A percentile compares a stretch with the other conserved stretches of the same genome.
Conservation (phyloP, 2,329 filamentous ascomycete species). For the Penicillium vulpinum region DNA sequence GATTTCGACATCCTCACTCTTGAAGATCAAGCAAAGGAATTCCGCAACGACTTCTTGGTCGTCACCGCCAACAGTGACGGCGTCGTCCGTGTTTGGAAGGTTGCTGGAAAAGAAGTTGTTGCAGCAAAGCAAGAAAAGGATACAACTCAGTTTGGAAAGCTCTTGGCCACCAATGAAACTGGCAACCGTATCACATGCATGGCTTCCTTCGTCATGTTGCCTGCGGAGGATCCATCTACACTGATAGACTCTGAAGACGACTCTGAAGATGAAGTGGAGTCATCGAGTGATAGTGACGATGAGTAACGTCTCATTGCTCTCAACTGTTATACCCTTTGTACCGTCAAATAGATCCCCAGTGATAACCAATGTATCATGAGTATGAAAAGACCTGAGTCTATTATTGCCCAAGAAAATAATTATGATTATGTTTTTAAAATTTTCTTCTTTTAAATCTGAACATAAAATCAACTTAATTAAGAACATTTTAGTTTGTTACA, state of each 20-base stretch:
- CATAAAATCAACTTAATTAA: not conserved
- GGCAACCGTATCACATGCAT: conserved; percentile 88
- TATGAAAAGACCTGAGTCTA: conserved; percentile 2
- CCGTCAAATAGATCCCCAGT: conserved; percentile 13
- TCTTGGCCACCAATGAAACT: conserved; percentile 79
- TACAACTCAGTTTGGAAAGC: conserved; percentile 57
- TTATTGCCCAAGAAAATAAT: not conserved
- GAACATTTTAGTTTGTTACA: not conserved
- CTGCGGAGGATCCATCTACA: conserved; percentile 54
- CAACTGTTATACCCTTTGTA: conserved; percentile 28
- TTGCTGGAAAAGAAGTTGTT: conserved; percentile 44
- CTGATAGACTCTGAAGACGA: conserved; percentile 58
- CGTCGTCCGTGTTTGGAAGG: conserved; percentile 72
- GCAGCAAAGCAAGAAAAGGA: conserved; percentile 17
- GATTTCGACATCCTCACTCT: conserved; percentile 71
- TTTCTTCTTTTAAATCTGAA: not conserved
- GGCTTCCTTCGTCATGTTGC: conserved; percentile 80
- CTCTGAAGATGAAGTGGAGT: conserved; percentile 40
- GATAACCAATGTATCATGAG: conserved; percentile 16
- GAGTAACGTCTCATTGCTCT: conserved; percentile 25
- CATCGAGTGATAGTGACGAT: conserved; percentile 30
- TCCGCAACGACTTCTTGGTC: conserved; percentile 54
- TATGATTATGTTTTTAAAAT: not conserved
- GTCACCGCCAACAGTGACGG: conserved; percentile 84
- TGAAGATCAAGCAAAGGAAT: conserved; percentile 35